Evolutionary conservation across 2,329 filamentous ascomycete genomes (phyloP), one percentile per base, ranked within the genome.

Genomic region (Orbilia brochopaga): DNA sequence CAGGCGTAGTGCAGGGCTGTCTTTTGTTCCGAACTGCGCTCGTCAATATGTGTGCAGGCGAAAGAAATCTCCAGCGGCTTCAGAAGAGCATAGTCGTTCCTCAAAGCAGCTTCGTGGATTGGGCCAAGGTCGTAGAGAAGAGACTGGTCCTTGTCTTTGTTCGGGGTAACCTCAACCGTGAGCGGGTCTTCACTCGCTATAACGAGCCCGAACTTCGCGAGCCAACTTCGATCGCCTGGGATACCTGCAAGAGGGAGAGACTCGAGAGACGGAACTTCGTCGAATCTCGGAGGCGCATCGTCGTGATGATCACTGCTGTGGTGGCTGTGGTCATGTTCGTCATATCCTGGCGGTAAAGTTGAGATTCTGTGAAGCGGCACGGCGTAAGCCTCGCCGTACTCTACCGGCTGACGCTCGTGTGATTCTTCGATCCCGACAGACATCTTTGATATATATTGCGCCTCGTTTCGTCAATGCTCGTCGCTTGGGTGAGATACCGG

Each of bases 1-100:
- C 61, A 73, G 10, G 69, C 60, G 51, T 60, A 65, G 61, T 73
- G 69, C 4, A 73, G 57, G 2, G 69, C 69, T 1, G 69, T 73
- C 52, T 70, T 63, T 59, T 64, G 61, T 27, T 58, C 48, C 7
- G 61, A 58, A 13, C 61, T 65, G 27, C 60, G 66, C 48, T 70
- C 66, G 40, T 70, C 66, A 6, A 70, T 56, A 27, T 63, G 60
- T 6, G 59, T 70, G 46, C 40, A 70, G 8, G 59, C 66, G 3
- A 30, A 54, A 17, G 55, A 60, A 1, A n/a, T 30, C 23, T 64
- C 66, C 0, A 70, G 54, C 15, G 66, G 59, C 21, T 60, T 52
- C 17, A 70, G 17, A 13, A 70, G 42, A n/a, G 53, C 51, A n/a
- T 59, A 52, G 35, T 70, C 66, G 17, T 70, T 70, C n/a, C 66